phyloP scores from a whole-genome alignment of 192 early-diverging fungal genomes.

The Entrophospora sp. region DNA sequence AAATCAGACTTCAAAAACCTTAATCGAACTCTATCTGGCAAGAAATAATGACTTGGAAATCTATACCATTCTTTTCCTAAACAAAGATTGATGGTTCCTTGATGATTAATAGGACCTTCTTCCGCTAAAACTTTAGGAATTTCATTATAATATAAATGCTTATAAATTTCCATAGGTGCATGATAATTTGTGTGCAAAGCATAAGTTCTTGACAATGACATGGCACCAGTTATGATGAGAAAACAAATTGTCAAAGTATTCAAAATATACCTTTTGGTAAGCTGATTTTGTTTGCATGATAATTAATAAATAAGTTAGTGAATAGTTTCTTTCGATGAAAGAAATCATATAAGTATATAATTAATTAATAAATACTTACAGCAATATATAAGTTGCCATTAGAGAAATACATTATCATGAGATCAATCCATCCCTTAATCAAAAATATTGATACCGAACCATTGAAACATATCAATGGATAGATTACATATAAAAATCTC shows the following conservation, averaged over 20 bases:
- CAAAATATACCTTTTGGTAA: background rate
- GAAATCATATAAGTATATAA: too few relatives aligned
- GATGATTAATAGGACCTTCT: slow-evolving; percentile 11
- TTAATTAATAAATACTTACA: too few relatives aligned
- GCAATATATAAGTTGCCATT: background rate
- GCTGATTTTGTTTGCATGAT: too few relatives aligned
- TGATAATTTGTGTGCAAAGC: slow-evolving; percentile 64
- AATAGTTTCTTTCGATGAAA: too few relatives aligned
- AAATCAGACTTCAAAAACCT: slow-evolving; percentile 65
- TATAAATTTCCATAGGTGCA: slow-evolving; percentile 64
- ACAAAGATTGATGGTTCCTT: slow-evolving; percentile 59
- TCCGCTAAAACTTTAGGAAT: slow-evolving; percentile 23
- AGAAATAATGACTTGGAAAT: slow-evolving; percentile 86
- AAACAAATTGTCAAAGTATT: background rate
- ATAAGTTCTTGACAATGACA: slow-evolving; percentile 63
- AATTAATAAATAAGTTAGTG: too few relatives aligned
- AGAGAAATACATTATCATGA: background rate
- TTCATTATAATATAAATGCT: slow-evolving; percentile 28
- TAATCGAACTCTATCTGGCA: slow-evolving; percentile 64
- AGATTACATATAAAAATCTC: slow-evolving; percentile 85
- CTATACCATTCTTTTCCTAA: slow-evolving; percentile 93
- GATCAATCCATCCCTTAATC: slow-evolving; percentile 35
- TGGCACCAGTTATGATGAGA: slow-evolving; percentile 31
- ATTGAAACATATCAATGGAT: slow-evolving; percentile 77
- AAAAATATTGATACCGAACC: slow-evolving; percentile 59